Conservation (phyloP, 768 basidiomycete species). For the Psilocybe sp. region DNA sequence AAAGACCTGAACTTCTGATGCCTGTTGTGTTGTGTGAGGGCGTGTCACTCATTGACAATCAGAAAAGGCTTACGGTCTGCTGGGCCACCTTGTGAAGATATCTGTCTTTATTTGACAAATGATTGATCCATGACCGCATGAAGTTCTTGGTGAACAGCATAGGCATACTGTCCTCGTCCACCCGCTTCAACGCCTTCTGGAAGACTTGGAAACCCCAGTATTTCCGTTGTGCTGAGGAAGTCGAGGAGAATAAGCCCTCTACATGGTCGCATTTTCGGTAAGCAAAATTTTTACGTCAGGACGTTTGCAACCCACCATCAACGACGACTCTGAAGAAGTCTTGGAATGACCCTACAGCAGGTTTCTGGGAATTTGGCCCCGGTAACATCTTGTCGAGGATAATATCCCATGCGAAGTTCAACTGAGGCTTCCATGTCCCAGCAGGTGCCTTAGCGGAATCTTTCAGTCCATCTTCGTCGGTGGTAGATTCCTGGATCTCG, state of each 20-base stretch:
- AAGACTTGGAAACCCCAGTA: constrained; percentile 97
- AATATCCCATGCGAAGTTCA: constrained; percentile 90
- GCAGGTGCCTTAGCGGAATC: constrained; percentile 46
- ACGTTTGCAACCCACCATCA: constrained; percentile 61
- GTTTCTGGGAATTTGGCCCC: constrained; percentile 30
- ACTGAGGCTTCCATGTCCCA: constrained; percentile 81
- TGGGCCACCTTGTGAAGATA: constrained; percentile 87
- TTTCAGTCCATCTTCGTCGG: constrained; percentile 51
- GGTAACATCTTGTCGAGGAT: constrained; percentile 76
- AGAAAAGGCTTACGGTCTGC: constrained; percentile 58
- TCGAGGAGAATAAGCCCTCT: constrained; percentile 87
- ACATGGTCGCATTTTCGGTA: constrained; percentile 3
- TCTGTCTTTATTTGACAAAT: constrained; percentile 83
- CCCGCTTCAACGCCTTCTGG: constrained; percentile 69
- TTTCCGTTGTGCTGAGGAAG: constrained; percentile 84
- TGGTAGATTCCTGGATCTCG: constrained; percentile 48
- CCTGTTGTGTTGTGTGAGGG: constrained; percentile 38
- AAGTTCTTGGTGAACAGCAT: constrained; percentile 93
- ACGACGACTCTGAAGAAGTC: constrained; percentile 92
- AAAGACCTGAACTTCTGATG: constrained; percentile 68
- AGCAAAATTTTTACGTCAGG: neutral
- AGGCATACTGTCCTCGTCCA: constrained; percentile 64
- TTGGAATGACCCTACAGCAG: constrained; percentile 64
- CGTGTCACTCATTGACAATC: neutral
- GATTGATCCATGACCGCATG: constrained; percentile 96